Conservation (phyloP, 768 basidiomycete genomes). For the Psilocybe azurescens region DNA sequence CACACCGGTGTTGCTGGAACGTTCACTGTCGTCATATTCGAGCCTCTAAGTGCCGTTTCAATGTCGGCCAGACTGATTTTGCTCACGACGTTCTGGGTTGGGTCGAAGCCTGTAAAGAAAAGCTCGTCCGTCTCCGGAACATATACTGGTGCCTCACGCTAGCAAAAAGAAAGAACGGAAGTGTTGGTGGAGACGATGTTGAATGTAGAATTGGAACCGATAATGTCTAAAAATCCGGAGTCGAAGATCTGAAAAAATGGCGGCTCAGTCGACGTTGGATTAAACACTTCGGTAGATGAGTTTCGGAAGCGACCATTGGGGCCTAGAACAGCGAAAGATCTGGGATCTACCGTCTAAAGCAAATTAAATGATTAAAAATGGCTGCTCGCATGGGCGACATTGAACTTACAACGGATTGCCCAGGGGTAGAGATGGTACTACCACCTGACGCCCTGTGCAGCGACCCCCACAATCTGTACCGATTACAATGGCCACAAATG, state of each 20-base stretch:
- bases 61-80: not conserved
- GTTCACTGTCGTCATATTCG: not conserved
- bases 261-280: not conserved
- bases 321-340: not conserved
- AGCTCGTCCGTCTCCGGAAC: not conserved
- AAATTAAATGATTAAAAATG: not conserved
- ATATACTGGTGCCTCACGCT: not conserved
- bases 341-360: not conserved
- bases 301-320: not conserved
- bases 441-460: no score
- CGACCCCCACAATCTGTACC: no score
- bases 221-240: not conserved
- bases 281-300: not conserved
- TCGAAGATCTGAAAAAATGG: constrained; percentile 3
- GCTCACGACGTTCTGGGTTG: not conserved
- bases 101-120: not conserved
- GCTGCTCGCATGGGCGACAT: no score
- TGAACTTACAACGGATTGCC: not conserved
- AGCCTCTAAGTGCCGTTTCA: not conserved
- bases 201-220: not conserved
- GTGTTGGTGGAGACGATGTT: not conserved
- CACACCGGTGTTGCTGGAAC: not conserved
- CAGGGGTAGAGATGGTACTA: no score
- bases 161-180: not conserved
- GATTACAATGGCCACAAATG: no score